Percentiles rank a stretch among this genome's conserved stretches.
phyloP scores from a whole-genome alignment of 176 grass and related monocot species.

The Avena eriantha region DNA sequence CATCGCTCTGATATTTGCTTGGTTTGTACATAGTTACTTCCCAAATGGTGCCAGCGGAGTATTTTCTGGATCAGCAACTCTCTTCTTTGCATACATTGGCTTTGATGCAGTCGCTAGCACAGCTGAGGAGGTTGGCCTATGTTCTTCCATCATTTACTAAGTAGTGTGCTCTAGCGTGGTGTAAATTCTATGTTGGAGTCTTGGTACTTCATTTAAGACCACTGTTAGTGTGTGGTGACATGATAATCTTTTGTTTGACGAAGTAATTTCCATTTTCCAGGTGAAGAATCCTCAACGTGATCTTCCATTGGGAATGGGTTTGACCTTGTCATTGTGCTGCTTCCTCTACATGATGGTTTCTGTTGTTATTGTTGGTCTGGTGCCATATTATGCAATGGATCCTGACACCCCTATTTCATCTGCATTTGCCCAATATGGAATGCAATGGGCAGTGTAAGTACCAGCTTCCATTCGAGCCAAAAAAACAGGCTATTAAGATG shows the following conservation, averaged over 20 bases:
- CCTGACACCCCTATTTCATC: conserved; percentile 89
- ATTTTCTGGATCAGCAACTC: conserved; percentile 80
- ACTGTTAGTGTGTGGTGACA: conserved; percentile 6
- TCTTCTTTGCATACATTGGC: conserved; percentile 95
- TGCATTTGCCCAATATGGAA: conserved; percentile 66
- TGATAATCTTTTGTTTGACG: conserved; percentile 31
- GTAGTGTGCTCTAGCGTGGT: conserved; percentile 16
- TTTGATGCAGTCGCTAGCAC: conserved; percentile 83
- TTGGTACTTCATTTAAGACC: conserved; percentile 7
- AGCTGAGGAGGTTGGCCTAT: conserved; percentile 70
- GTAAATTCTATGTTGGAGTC: conserved; percentile 13
- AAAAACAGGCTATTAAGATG: conserved; percentile 1
- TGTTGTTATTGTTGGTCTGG: conserved; percentile 75
- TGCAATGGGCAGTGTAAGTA: conserved; percentile 86
- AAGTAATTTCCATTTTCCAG: conserved; percentile 59
- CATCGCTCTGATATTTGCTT: conserved; percentile 30
- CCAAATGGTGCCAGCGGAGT: conserved; percentile 73
- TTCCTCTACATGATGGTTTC: conserved; percentile 96
- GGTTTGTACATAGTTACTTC: conserved; percentile 68
- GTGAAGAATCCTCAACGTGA: conserved; percentile 91
- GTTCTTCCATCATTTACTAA: conserved; percentile 27
- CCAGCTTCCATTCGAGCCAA: conserved; percentile 18
- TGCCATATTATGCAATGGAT: conserved; percentile 78
- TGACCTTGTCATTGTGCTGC: conserved; percentile 73
- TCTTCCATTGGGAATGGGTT: conserved; percentile 77